Evolutionary conservation across 352 stramenopile species (phyloP), one percentile per base, ranked within the genome.

Genomic region (Phytophthora fragariaefolia): DNA sequence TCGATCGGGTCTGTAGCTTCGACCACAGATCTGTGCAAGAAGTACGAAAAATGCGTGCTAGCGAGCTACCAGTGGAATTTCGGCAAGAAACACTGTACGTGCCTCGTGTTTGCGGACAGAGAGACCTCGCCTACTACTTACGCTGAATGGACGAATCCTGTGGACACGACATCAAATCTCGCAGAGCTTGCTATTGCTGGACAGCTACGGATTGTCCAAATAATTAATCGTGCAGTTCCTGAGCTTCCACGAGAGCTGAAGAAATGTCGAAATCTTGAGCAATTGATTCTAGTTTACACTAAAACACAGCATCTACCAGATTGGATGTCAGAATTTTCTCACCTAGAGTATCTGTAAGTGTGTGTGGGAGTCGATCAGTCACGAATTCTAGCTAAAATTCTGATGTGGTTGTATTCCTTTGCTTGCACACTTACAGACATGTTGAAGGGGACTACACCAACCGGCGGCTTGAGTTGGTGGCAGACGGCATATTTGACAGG

Each of bases 51-150:
- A 4, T 85, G 79, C 42, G 75, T 71, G 6, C 55, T 83, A 2
- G 32, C 66, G 7, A 79, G 69, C 10, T 86, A 85, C 43, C 69
- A 74, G 17, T 88, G 76, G 76, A 80, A 78, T 15, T 74, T 71
- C 15, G 69, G 69, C 12, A 13, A 62, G 6, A 43, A 74, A 12
- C 58, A 74, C 32, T 77, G 69, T 15, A 71, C 69, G 4, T 88
- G 79, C 12, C 48, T 79, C 15, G 71, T 78, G 38, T 86, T 80
- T 56, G 70, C 78, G 20, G 72, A 85, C 18, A 73, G 75, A 1
- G 55, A 76, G 10, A 71, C 23, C 0, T 47, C 49, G 1, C 72
- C 78, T 2, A 58, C 34, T 13, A 76, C 69, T 17, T 85, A 73
- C 23, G 61, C 63, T 0, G 70, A 85, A n/a, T 89, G 77, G 80